Base-by-base conservation (phyloP, 768 basidiomycete genomes). In the Galerina marginata region DNA sequence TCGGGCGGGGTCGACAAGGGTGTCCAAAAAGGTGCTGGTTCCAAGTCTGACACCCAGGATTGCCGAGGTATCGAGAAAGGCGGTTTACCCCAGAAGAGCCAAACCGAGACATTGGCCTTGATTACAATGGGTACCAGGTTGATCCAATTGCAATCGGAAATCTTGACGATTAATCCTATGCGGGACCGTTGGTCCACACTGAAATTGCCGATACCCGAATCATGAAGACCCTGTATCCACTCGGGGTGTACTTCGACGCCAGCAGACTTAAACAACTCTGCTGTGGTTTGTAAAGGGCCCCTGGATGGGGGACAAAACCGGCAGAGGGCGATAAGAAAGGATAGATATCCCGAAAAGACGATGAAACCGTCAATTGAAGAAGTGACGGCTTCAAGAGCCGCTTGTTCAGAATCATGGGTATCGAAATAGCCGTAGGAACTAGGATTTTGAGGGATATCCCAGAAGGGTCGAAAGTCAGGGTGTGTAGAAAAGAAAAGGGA, bases 341-440 rank as follows among this genome's bases (percentile, higher is more conserved):
- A 58, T 42, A 58, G 45, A 48, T 59, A 62, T n/a, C 43, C 44
- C 11, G 54, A 50, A 46, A 46, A 49, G 20, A 62, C 39, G 14
- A 51, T 38, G 45, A 62, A 62, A 33, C 23, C 46, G 15, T 54
- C 37, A 15, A 62, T 37, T 39, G 51, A 58, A 33, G 38, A n/a
- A 10, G 43, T 16, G 38, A 62, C 14, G 33, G 43, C 29, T 1
- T 33, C 12, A 7, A 33, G 52, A 26, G 56, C 57, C 37, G 33
- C 57, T 12, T 20, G 29, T 47, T 62, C 52, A 16, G 43, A 51
- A 33, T 44, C 25, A 33, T 58, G 56, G 14, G 51, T 38, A 14
- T 12, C 25, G 33, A 58, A 62, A 49, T 62, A 62, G 16, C 61
- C 61, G 40, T 46, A 62, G 4, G 9, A 16, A 9, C 50, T 51